These are phyloP conservation scores for Syncephalastrum monosporum DNA, from an alignment of 371 early-diverging fungal species.

Conservation along the genomic window DNA sequence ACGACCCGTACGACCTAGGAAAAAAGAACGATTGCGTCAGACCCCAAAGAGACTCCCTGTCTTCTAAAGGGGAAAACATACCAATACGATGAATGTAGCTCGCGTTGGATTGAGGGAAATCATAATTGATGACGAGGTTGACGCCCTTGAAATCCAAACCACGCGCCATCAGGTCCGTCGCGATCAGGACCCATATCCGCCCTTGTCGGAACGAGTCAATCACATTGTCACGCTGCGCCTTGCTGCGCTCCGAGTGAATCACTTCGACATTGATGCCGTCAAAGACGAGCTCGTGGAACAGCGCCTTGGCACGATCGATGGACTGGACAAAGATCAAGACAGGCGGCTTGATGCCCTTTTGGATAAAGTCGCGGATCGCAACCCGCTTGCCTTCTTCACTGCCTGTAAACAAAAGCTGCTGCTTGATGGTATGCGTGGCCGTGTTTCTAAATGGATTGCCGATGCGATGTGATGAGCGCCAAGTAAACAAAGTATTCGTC, in stretches of 20 bases:
- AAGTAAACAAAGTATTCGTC: not conserved
- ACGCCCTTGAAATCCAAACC: slow-evolving; percentile 96
- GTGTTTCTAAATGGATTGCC: slow-evolving; percentile 61
- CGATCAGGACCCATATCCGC: slow-evolving; percentile 92
- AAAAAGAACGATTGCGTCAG: not conserved
- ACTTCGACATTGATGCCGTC: slow-evolving; percentile 97
- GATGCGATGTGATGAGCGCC: too few species aligned
- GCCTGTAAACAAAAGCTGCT: slow-evolving; percentile 90
- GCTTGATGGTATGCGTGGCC: slow-evolving; percentile 89
- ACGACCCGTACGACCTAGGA: slow-evolving; percentile 84
- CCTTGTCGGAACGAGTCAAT: slow-evolving; percentile 90
- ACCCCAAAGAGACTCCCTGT: not conserved
- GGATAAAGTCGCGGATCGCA: slow-evolving; percentile 87
- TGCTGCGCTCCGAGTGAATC: slow-evolving; percentile 91
- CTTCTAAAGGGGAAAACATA: not conserved
- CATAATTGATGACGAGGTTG: slow-evolving; percentile 92
- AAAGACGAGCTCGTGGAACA: slow-evolving; percentile 93
- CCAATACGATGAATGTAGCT: slow-evolving; percentile 95
- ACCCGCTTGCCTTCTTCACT: slow-evolving; percentile 93
- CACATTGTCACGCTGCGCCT: slow-evolving; percentile 89
- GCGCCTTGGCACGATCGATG: slow-evolving; percentile 93
- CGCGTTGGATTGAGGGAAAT: slow-evolving; percentile 92
- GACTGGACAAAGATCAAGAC: slow-evolving; percentile 95
- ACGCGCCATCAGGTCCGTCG: slow-evolving; percentile 96
- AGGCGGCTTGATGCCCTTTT: slow-evolving; percentile 84